Base-by-base conservation (phyloP, 164 flowering plant species). In the Buxus sempervirens region DNA sequence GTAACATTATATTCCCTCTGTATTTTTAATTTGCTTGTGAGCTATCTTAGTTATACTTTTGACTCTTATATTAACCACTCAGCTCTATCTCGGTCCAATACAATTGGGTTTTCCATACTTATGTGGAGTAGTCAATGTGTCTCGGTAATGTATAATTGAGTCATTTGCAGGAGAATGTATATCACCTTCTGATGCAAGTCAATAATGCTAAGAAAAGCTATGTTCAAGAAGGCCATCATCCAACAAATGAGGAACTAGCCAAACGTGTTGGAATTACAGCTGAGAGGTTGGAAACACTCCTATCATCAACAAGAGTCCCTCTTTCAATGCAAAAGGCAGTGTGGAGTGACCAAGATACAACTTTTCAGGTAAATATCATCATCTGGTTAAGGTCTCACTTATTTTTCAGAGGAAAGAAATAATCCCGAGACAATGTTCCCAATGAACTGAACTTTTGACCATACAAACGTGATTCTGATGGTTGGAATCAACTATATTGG, bases 221-320 rank as follows among this genome's bases (percentile, higher is more conserved):
- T 71, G 67, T 80, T 71, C 82, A 78, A 65, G 85, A 86, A 75
- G 97, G 93, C 54, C 79, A 73, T 64, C 41, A 67, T 28, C 98
- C 99, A 58, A 77, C 82, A 28, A 82, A 76, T 66, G 97, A 92
- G 78, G 87, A 95, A 48, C 55, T 95, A 63, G 96, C 98, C 19
- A 73, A 72, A 49, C 81, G 79, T 53, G 84, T 81, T 64, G 97
- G 97, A 58, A 83, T 92, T 24, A 64, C 93, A 9, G 86, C 81
- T 60, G 82, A 82, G 49, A 90, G 76, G 75, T 78, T 92, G 78
- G 82, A 82, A 60, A 82, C 58, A 49, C 62, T 95, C 76, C 73
- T 86, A 18, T 61, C 6, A 24, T 56, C 65, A 1, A 69, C 88
- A 62, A 82, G 87, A 79, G 67, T 55, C 66, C 94, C 97, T 45